Base-by-base conservation (phyloP, 129 eudicot species). In the Flaveria sonorensis region DNA sequence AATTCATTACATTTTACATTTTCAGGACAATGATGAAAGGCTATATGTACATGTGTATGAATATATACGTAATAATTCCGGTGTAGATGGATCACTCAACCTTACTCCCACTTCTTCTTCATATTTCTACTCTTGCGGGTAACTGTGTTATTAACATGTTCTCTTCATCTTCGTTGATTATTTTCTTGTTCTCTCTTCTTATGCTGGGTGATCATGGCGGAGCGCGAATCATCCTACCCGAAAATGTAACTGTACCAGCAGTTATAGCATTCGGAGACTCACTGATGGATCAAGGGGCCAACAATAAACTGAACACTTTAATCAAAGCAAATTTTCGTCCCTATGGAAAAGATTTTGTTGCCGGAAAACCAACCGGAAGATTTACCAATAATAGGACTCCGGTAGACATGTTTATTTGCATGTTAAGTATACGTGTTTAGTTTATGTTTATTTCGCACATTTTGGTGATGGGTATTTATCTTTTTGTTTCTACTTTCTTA, bases 211-310 rank as follows among this genome's bases (percentile, higher is more conserved):
- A 15, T 57, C 62, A 51, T 23, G 50, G 81, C 7, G 70, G 72
- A 15, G 83, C 81, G 40, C 56, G 24, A 18, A 2, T 82, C 36
- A 67, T 26, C 8, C 51, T 86, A 32, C 91, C 88, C 0, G 50
- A n/a, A 53, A 81, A 81, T 52, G 43, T 81, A 42, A 79, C 60
- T 0, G 47, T 86, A 12, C 93, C 93, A 1, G 97, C 88, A 0
- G 69, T 91, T 10, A 80, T 91, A 3, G 80, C 79, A 2, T 91
- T 86, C 16, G 97, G 97, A 30, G 97, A 91, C 84, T 91, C 93
- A 0, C 79, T 91, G 0, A 90, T 86, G 2, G 97, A 91, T 72
- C 91, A 84, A 70, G 97, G 97, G 5, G 87, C 77, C 16, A 91
- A 91, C 73, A 91, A 91, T 70, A 55, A 73, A 24, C 75, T 88